Base-by-base conservation (phyloP, 2,329 filamentous ascomycete species). In the Knufia petricola region DNA sequence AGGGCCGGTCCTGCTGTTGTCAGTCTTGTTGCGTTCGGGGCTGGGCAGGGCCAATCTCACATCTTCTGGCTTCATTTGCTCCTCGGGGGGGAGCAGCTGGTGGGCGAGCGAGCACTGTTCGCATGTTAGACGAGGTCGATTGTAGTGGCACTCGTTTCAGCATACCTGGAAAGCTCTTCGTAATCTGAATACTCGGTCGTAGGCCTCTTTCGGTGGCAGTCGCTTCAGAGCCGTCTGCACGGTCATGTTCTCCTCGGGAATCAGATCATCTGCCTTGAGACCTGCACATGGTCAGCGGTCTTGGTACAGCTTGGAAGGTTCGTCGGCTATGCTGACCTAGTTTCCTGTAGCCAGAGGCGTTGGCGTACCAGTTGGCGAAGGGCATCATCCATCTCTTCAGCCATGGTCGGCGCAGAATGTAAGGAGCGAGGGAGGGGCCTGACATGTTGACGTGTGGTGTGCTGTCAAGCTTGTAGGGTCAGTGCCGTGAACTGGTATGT, bases 111-210 rank as follows among this genome's bases (percentile, higher is more conserved):
- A 84, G 69, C 76, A 78, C 80, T 84, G 63, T 60, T n/a, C 38
- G 23, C 24, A 9, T 37, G 17, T 39, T 15, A 34, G 21, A 42
- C 31, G 6, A n/a, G 26, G 40, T 47, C 36, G 49, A n/a, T 21
- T 13, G 6, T 31, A 9, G 21, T 31, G 21, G 20, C 32, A 39
- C 17, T n/a, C 20, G 21, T 6, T 38, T 17, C 41, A 42, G 55
- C 66, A 56, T 72, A 85, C 82, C 78, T 98, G 92, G 72, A 94
- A 82, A 63, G 92, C 90, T 72, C 92, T 83, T 74, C 92, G 87
- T 70, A 98, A 81, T 65, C 92, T 89, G 83, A 88, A 98, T 68
- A 96, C 81, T 68, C 92, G 90, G 75, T 98, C 92, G 74, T 96
- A 96, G 63, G 83, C 78, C 67, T 92, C 87, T 76, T 94, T 87